Conservation (phyloP, 441 rosid species). For the Gossypium schwendimanii region DNA sequence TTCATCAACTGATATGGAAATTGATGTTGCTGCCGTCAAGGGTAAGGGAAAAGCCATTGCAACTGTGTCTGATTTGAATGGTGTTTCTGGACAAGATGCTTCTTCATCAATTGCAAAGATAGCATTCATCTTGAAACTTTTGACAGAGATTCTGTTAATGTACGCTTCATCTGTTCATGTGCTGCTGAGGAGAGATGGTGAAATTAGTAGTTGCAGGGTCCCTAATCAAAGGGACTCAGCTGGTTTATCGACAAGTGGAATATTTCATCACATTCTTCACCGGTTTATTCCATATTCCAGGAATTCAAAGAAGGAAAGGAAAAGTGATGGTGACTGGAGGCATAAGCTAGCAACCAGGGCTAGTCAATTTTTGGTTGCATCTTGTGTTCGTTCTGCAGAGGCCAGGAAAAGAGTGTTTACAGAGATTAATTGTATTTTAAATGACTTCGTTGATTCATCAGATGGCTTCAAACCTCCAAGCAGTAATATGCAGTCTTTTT, state of each 20-base stretch:
- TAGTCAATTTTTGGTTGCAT: slow-evolving; percentile 80
- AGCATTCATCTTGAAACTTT: slow-evolving; percentile 84
- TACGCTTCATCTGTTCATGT: slow-evolving; percentile 80
- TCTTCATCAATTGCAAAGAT: slow-evolving; percentile 78
- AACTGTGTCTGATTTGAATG: slow-evolving; percentile 50
- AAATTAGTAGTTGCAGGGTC: slow-evolving; percentile 51
- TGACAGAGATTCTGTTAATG: slow-evolving; percentile 84
- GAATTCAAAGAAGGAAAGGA: slow-evolving; percentile 62
- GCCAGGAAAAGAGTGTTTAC: slow-evolving; percentile 81
- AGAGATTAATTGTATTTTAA: slow-evolving; percentile 64
- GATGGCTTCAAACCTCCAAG: slow-evolving; percentile 55
- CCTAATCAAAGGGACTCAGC: slow-evolving; percentile 47
- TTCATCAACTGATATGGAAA: slow-evolving; percentile 74
- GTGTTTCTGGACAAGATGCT: slow-evolving; percentile 47
- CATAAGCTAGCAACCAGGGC: slow-evolving; percentile 79
- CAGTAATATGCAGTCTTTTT: slow-evolving; percentile 55
- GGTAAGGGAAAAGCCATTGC: slow-evolving; percentile 93
- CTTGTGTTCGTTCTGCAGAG: slow-evolving; percentile 89
- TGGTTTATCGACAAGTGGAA: slow-evolving; percentile 44
- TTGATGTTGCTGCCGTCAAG: slow-evolving; percentile 70
- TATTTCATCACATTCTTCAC: slow-evolving; percentile 79
- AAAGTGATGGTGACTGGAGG: slow-evolving; percentile 85
- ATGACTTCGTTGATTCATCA: slow-evolving; percentile 57
- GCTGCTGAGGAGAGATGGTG: slow-evolving; percentile 78
- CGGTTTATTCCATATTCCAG: slow-evolving; percentile 63